Conservation (phyloP, 495 filamentous ascomycete species). For the Penicillium cinerascens region DNA sequence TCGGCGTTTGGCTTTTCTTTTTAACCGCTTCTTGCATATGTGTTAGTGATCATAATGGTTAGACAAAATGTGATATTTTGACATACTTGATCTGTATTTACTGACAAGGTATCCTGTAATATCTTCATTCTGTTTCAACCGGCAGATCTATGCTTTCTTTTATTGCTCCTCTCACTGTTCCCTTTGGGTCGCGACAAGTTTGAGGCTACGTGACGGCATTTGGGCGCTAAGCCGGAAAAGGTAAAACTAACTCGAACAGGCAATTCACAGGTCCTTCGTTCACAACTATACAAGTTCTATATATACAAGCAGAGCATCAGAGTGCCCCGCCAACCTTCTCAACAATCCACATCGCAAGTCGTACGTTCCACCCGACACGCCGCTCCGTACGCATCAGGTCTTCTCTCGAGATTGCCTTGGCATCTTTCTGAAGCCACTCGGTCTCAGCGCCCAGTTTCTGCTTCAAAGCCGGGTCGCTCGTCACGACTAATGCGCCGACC, state of each 20-base stretch:
- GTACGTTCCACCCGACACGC: constrained; percentile 78
- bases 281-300: constrained; percentile 1
- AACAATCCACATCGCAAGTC: constrained; percentile 88
- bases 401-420: constrained; percentile 60
- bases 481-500: constrained; percentile 79
- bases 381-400: constrained; percentile 79
- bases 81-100: constrained; percentile 5
- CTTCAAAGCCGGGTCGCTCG: constrained; percentile 70
- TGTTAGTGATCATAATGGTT: constrained; percentile 17
- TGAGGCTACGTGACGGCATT: no score
- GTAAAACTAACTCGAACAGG: no score
- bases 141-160: no score
- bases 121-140: no score
- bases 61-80: constrained; percentile 25
- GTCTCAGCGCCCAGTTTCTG: constrained; percentile 71
- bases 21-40: constrained; percentile 17
- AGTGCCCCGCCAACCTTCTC: constrained; percentile 67
- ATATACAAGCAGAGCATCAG: constrained; percentile 31
- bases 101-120: no score
- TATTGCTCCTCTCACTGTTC: no score
- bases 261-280: no score
- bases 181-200: no score
- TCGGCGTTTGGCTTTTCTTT: constrained; percentile 23
- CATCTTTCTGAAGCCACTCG: constrained; percentile 68
- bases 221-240: no score